A percentile compares a stretch with the other conserved stretches of the same genome.
Evolutionary conservation across 2,329 filamentous ascomycete genomes (phyloP).

Genomic region (Penicillium janthinellum): DNA sequence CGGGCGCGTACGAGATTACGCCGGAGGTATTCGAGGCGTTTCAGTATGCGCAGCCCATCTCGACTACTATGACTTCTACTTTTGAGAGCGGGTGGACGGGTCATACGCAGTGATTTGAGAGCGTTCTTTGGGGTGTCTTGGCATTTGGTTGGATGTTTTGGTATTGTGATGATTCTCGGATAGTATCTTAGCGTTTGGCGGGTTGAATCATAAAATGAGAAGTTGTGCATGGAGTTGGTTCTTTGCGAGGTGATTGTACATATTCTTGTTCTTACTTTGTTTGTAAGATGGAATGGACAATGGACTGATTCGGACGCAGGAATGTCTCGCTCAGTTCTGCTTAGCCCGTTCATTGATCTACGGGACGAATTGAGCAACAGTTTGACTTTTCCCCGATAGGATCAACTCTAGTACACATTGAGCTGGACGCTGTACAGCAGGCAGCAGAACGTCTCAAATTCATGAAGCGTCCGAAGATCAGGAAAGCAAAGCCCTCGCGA

Average conservation of each 20-base stretch:
- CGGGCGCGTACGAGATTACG: constrained; percentile 44
- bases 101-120: constrained; percentile 13
- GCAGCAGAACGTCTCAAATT: too few relatives aligned
- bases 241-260: neutral
- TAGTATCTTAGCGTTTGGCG: constrained; percentile 1
- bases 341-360: too few relatives aligned
- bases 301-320: neutral
- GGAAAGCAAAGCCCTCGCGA: too few relatives aligned
- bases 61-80: constrained; percentile 42
- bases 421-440: too few relatives aligned
- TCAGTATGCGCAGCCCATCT: constrained; percentile 48
- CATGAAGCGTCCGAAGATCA: too few relatives aligned
- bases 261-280: neutral
- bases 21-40: constrained; percentile 50
- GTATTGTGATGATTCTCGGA: constrained; percentile 19
- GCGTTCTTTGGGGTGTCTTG: neutral
- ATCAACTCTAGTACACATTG: too few relatives aligned
- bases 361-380: too few relatives aligned
- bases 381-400: too few relatives aligned
- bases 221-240: neutral
- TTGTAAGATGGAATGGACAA: neutral
- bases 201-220: neutral
- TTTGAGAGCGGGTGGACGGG: constrained; percentile 33
- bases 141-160: constrained; percentile 1
- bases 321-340: too few relatives aligned